Percentiles rank a stretch among this genome's conserved stretches.
Conservation (phyloP, 2,329 filamentous ascomycete species). For the Beauveria australis region DNA sequence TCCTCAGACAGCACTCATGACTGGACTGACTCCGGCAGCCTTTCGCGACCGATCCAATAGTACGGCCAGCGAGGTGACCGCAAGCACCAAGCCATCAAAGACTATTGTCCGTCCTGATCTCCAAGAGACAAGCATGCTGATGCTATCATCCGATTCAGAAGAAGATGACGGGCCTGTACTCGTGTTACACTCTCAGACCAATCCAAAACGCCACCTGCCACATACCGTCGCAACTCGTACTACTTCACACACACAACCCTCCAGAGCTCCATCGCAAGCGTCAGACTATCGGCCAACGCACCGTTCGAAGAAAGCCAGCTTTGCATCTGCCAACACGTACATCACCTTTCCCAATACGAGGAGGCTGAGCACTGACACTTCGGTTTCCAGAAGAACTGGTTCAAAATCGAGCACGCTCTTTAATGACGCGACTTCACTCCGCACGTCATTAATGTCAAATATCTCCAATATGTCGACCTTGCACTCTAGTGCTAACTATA, state of each 20-base stretch:
- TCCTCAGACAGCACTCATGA: not conserved
- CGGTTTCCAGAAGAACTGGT: slow-evolving; percentile 6
- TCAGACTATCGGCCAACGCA: slow-evolving; percentile 18
- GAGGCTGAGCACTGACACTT: not conserved
- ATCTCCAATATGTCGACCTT: not conserved
- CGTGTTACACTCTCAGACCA: not conserved
- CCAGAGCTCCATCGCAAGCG: not conserved
- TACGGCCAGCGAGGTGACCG: not conserved
- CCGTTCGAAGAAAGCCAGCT: slow-evolving; percentile 32
- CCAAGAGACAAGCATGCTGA: slow-evolving; percentile 6
- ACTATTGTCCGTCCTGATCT: not conserved
- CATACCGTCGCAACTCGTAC: not conserved
- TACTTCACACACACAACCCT: not conserved
- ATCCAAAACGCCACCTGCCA: not conserved
- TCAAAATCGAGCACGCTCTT: slow-evolving; percentile 20
- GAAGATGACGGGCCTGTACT: not conserved
- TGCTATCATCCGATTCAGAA: slow-evolving; percentile 8
- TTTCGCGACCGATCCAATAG: not conserved
- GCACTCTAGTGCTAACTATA: slow-evolving; percentile 15
- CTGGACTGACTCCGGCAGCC: not conserved
- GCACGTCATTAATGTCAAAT: slow-evolving; percentile 2
- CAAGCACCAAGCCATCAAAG: not conserved
- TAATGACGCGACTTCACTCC: not conserved
- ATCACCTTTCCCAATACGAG: slow-evolving; percentile 29
- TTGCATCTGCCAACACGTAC: slow-evolving; percentile 32